A percentile compares a stretch with the other conserved stretches of the same genome.
Evolutionary conservation across 2,329 filamentous ascomycete species (phyloP).

Genomic region (Apiospora aurea): DNA sequence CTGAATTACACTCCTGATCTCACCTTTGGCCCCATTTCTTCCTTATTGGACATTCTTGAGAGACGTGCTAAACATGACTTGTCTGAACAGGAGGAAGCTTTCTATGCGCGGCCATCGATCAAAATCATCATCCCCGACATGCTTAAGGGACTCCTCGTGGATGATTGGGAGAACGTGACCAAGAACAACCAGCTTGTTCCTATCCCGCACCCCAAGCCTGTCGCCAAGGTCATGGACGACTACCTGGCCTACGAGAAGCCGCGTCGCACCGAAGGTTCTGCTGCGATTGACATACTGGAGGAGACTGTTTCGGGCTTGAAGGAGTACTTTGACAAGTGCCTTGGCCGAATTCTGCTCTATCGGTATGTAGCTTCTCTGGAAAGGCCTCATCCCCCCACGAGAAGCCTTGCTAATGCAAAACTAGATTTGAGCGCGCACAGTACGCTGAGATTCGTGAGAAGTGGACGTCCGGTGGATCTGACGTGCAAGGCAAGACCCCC

Average conservation of each 20-base stretch:
- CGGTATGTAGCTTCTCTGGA: conserved; percentile 50
- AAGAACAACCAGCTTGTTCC: conserved; percentile 92
- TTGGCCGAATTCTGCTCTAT: conserved; percentile 90
- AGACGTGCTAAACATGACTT: not conserved
- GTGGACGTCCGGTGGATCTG: conserved; percentile 68
- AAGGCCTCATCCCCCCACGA: not conserved
- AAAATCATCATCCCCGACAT: conserved; percentile 87
- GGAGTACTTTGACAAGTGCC: conserved; percentile 91
- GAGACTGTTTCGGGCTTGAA: conserved; percentile 86
- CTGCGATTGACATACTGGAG: conserved; percentile 84
- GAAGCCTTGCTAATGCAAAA: not conserved
- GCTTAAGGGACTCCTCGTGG: conserved; percentile 90
- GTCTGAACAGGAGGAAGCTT: conserved; percentile 80
- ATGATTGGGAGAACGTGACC: conserved; percentile 99
- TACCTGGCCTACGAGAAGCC: conserved; percentile 76
- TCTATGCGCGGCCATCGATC: conserved; percentile 83
- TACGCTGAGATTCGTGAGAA: conserved; percentile 79
- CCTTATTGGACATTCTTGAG: not conserved
- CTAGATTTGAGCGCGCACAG: conserved; percentile 87
- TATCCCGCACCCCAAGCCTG: conserved; percentile 78
- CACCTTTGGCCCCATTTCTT: not conserved
- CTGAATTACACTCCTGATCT: not conserved
- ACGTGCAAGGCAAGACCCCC: conserved; percentile 73
- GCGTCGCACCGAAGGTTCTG: conserved; percentile 69
- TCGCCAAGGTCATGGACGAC: conserved; percentile 79